Evolutionary conservation across 305 asterid species (phyloP).

Genomic region (Rubia peregrina): DNA sequence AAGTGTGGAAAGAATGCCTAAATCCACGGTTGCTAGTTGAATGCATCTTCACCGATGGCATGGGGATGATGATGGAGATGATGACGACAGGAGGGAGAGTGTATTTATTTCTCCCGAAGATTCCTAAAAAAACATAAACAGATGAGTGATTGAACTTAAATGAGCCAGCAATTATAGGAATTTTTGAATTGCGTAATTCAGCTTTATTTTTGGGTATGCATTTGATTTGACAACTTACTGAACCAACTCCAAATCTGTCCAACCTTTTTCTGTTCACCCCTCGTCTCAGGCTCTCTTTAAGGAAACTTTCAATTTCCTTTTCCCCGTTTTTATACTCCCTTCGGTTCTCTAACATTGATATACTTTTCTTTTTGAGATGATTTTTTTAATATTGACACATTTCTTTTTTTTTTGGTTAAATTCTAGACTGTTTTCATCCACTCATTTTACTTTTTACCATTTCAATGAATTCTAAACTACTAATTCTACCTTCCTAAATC

Average conservation of each 20-base stretch:
- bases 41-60: background rate
- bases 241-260: constrained; percentile 30
- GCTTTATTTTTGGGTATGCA: constrained; percentile 22
- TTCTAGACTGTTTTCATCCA: too few relatives aligned
- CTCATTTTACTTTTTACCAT: too few relatives aligned
- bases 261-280: constrained; percentile 36
- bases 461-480: too few relatives aligned
- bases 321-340: background rate
- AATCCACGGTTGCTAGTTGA: background rate
- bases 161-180: constrained; percentile 14
- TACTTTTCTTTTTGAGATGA: too few relatives aligned
- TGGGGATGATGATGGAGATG: background rate
- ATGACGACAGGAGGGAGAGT: background rate
- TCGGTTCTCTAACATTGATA: too few relatives aligned
- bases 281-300: constrained; percentile 30
- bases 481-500: too few relatives aligned
- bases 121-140: constrained; percentile 16
- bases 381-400: too few relatives aligned
- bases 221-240: constrained; percentile 63
- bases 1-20: background rate
- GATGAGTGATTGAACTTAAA: constrained; percentile 2
- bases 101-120: constrained; percentile 14
- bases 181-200: constrained; percentile 23
- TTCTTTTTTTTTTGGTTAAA: too few relatives aligned
- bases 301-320: constrained; percentile 15